Base-by-base conservation (phyloP, 176 grass and related monocot species). In the Oryza glaberrima region DNA sequence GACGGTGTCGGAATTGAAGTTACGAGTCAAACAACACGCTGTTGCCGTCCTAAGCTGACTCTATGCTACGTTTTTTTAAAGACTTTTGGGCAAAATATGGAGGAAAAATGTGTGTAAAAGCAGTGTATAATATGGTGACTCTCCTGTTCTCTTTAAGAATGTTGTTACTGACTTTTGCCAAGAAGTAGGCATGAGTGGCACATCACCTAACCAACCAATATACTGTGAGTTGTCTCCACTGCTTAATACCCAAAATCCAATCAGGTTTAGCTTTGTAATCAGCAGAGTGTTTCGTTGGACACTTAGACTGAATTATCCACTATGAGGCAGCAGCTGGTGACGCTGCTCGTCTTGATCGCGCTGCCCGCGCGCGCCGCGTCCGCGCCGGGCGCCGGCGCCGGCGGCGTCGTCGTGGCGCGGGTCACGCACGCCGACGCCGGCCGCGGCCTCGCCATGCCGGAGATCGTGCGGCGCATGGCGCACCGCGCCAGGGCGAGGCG, bases 361-460 rank as follows among this genome's bases (percentile, higher is more conserved):
- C 87, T 92, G 44, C 84, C 85, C 30, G 83, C 72, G 80, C 46
- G 15, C 80, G 63, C 48, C 58, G 46, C 23, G 46, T 52, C 73
- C 22, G 67, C 46, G 26, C 52, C 87, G 52, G 51, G 45, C 68
- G 40, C 67, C 63, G 51, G 45, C 68, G 40, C 67, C 70, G 40
- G 40, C 40, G 85, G 80, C 45, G 78, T 77, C 52, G 81, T 77
- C 69, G 51, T 84, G 69, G 73, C 86, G 23, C 69, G 80, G 70
- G 85, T 95, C 56, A 91, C 83, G 49, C 94, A 86, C 81, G 83
- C 89, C 30, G 83, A 95, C 84, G 79, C 86, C 73, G 72, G 73
- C 19, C 81, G 40, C 6, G 83, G 76, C 34, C 75, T 86, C 49
- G 81, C 45, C 49, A 73, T 64, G 56, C 87, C 89, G 8, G 85